phyloP scores from a whole-genome alignment of 306 rosid genomes.

The Alnus rubra region DNA sequence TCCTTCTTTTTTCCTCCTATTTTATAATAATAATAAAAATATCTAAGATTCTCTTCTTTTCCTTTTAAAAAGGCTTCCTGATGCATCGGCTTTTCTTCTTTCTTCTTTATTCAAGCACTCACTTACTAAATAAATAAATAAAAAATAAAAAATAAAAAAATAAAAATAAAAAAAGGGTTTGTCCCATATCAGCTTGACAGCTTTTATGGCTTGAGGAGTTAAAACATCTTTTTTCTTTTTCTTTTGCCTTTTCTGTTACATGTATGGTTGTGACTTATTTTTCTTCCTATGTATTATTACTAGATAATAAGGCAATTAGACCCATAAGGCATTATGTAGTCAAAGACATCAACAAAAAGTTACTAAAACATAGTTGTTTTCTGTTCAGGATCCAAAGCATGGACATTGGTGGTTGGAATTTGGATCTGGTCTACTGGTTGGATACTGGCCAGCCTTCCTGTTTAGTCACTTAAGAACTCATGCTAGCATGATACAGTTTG shows the following conservation, averaged over 20 bases:
- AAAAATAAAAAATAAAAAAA: no score
- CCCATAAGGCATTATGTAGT: background rate
- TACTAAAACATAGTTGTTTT: constrained; percentile 2
- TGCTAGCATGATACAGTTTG: constrained; percentile 95
- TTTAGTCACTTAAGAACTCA: constrained; percentile 89
- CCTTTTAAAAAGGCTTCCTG: constrained; percentile 32
- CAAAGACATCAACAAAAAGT: constrained; percentile 20
- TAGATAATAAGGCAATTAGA: constrained; percentile 20
- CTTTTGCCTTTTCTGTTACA: background rate
- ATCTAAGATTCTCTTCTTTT: constrained; percentile 49
- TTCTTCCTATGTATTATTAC: background rate
- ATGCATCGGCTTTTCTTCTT: constrained; percentile 31
- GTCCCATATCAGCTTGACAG: constrained; percentile 21
- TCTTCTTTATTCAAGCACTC: constrained; percentile 39
- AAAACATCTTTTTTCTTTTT: constrained; percentile 18
- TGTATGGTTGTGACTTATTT: background rate
- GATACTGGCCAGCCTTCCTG: constrained; percentile 92
- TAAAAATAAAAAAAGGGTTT: constrained; percentile 8
- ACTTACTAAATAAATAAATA: background rate
- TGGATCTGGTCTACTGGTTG: constrained; percentile 82
- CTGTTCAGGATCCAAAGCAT: constrained; percentile 82
- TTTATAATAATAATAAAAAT: constrained; percentile 21
- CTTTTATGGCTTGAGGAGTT: background rate
- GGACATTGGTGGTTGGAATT: constrained; percentile 99
- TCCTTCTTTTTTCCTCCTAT: constrained; percentile 31